These are phyloP conservation scores for Citrullus amarus DNA, from an alignment of 306 rosid species.

Conservation along the genomic window DNA sequence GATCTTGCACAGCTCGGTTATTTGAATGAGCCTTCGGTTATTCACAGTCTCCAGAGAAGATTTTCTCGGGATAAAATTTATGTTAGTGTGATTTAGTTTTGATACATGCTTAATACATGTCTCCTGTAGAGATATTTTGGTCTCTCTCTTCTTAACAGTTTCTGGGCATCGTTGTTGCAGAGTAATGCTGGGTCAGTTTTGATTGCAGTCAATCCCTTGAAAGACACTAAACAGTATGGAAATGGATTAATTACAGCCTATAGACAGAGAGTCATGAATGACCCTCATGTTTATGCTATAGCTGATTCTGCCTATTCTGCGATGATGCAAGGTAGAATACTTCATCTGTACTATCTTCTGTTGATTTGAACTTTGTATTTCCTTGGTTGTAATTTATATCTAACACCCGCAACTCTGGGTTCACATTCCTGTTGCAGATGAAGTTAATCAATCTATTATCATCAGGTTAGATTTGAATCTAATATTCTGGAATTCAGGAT, in stretches of 20 bases:
- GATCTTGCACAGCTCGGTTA: constrained; percentile 89
- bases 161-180: constrained; percentile 38
- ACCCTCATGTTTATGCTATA: constrained; percentile 75
- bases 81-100: constrained; percentile 35
- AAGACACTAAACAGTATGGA: constrained; percentile 56
- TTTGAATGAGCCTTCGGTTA: constrained; percentile 84
- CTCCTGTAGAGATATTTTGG: constrained; percentile 9
- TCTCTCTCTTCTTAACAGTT: constrained; percentile 14
- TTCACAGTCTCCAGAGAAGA: constrained; percentile 63
- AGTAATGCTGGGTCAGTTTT: constrained; percentile 86
- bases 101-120: background rate
- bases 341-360: background rate
- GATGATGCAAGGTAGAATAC: constrained; percentile 65
- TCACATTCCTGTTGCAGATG: constrained; percentile 48
- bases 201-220: constrained; percentile 83
- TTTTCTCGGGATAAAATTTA: constrained; percentile 71
- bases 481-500: background rate
- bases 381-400: constrained; percentile 8
- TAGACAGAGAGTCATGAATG: constrained; percentile 38
- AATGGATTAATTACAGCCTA: constrained; percentile 46
- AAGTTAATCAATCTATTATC: constrained; percentile 77
- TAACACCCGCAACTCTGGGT: constrained; percentile 18
- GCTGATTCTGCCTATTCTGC: constrained; percentile 67
- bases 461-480: constrained; percentile 52
- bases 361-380: background rate